Base-by-base conservation (phyloP, 805 yeast genomes). In the Ogataea nonfermentans region DNA sequence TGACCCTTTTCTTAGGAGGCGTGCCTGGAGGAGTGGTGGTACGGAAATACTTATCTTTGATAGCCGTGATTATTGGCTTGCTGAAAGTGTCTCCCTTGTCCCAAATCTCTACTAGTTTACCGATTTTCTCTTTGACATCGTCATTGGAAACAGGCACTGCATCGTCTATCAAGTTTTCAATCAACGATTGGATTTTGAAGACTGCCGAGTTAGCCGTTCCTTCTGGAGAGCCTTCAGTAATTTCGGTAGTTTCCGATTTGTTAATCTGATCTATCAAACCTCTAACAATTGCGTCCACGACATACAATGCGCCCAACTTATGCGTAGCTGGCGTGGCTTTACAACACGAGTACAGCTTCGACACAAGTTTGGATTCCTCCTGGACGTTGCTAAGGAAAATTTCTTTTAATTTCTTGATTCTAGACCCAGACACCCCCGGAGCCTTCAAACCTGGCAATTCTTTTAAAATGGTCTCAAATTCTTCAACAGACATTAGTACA, bases 371-470 rank as follows among this genome's bases (percentile, higher is more conserved):
- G 17, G 82, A 69, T 49, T 62, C 66, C 28, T 60, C 58, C 32
- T 46, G 44, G 27, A 84, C 83, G 61, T 88, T 77, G 49, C 74
- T 75, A 45, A 81, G 70, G 41, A 96, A 95, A 46, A 85, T 61
- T 41, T 85, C 84, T 32, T 91, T 85, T 58, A 90, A 70, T 56
- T 81, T 81, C 62, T 86, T 86, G 64, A 91, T 93, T 68, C 96
- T 88, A 40, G 95, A 80, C 30, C 98, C 98, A 20, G 97, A 89
- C 37, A 91, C 93, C 45, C 99, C 98, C 10, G 91, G 91, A 11
- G 96, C 78, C 63, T 81, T 83, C 53, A 84, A 65, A 5, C 74
- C 70, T 20, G 74, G 68, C 38, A 77, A 59, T 55, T 76, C 80
- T 48, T 68, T 70, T 43, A 75, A 62, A 23, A 68, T 66, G 33